A percentile compares a stretch with the other conserved stretches of the same genome.
Evolutionary conservation across 2,329 filamentous ascomycete genomes (phyloP).

Genomic region (Graphium sp.): DNA sequence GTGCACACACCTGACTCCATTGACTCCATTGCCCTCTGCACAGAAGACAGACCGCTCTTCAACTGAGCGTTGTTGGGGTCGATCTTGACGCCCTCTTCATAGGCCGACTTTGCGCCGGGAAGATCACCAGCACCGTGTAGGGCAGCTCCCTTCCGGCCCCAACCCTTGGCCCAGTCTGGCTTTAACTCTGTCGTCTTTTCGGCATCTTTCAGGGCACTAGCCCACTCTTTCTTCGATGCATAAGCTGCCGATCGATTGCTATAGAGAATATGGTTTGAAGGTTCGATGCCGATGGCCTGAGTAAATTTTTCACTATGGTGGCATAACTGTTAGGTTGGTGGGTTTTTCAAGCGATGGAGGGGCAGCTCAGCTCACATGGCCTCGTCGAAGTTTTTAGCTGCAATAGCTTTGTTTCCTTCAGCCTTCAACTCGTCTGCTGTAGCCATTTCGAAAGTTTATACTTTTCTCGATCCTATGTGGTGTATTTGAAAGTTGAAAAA

Average conservation of each 20-base stretch:
- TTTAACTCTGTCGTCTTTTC: constrained; percentile 89
- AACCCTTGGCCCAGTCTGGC: constrained; percentile 96
- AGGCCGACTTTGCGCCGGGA: constrained; percentile 72
- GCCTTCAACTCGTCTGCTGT: constrained; percentile 75
- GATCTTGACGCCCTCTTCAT: constrained; percentile 84
- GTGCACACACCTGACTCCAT: no score
- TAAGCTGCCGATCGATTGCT: constrained; percentile 86
- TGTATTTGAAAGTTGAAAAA: constrained; percentile 3
- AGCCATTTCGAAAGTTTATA: constrained; percentile 23
- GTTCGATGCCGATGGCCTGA: constrained; percentile 76
- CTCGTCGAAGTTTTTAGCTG: constrained; percentile 89
- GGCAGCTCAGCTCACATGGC: constrained; percentile 56
- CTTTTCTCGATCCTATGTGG: constrained; percentile 4
- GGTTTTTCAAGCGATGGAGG: background rate
- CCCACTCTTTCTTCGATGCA: constrained; percentile 79
- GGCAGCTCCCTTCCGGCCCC: constrained; percentile 83
- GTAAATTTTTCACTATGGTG: constrained; percentile 74
- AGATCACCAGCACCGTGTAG: constrained; percentile 79
- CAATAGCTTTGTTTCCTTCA: constrained; percentile 96
- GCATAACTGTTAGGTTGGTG: background rate
- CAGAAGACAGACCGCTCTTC: constrained; percentile 71
- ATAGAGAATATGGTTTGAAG: constrained; percentile 89
- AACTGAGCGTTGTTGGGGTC: constrained; percentile 86
- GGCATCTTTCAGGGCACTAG: constrained; percentile 73
- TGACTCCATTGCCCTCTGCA: constrained; percentile 78